phyloP scores from a whole-genome alignment of 2,329 filamentous ascomycete species.

The Colletotrichum neosansevieriae region DNA sequence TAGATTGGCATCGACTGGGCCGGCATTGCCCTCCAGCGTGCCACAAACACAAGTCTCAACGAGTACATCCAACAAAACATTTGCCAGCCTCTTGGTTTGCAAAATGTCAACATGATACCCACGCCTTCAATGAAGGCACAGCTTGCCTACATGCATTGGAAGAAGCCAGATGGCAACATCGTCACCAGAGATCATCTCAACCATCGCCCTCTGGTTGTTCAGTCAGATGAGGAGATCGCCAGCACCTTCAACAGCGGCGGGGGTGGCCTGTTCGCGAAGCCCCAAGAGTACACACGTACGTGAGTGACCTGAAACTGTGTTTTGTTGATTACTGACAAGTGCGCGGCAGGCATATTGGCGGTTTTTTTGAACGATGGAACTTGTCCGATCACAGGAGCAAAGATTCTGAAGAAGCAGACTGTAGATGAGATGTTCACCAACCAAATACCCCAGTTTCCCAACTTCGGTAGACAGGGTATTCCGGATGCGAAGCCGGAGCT shows the following conservation, averaged over 20 bases:
- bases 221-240: constrained; percentile 48
- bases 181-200: constrained; percentile 62
- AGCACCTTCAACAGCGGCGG: constrained; percentile 69
- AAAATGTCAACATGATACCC: constrained; percentile 69
- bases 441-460: constrained; percentile 66
- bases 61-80: constrained; percentile 63
- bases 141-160: constrained; percentile 68
- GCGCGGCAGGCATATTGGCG: constrained; percentile 65
- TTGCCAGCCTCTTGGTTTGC: constrained; percentile 60
- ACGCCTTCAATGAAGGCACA: constrained; percentile 64
- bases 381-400: constrained; percentile 65
- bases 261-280: constrained; percentile 70
- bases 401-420: constrained; percentile 67
- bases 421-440: constrained; percentile 75
- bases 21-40: constrained; percentile 61
- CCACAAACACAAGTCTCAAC: constrained; percentile 57
- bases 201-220: constrained; percentile 58
- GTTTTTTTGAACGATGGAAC: constrained; percentile 74
- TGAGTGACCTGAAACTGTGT: rapidly evolving
- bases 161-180: constrained; percentile 58
- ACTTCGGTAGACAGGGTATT: constrained; percentile 61
- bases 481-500: constrained; percentile 61
- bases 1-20: constrained; percentile 62
- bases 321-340: constrained; percentile 2
- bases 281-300: constrained; percentile 70